These are phyloP conservation scores for Pichia sp. DNA, from an alignment of 1,139 yeast genomes.

Conservation along the genomic window DNA sequence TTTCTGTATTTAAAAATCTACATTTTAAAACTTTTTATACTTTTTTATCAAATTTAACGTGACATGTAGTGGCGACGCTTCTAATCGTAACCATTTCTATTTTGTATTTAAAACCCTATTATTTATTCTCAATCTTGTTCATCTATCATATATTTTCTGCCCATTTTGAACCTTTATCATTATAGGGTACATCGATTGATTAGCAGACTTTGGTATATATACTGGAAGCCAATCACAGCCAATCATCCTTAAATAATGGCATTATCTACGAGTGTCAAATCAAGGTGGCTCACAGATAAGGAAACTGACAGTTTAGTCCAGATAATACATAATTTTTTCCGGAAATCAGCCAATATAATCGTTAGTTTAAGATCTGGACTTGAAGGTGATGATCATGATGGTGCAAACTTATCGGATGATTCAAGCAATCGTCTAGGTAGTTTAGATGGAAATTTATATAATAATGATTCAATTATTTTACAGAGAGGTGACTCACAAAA, in stretches of 20 bases:
- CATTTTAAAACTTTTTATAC: no score
- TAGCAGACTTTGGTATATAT: no score
- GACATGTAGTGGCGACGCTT: no score
- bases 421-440: neutral
- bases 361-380: slow-evolving; percentile 10
- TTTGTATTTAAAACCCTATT: no score
- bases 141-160: no score
- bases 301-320: slow-evolving; percentile 27
- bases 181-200: no score
- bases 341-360: slow-evolving; percentile 63
- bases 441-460: neutral
- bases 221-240: no score
- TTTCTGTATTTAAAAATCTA: no score
- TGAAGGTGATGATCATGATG: neutral
- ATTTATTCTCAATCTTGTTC: no score
- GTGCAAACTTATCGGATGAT: neutral
- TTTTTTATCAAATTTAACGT: no score
- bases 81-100: no score
- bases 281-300: slow-evolving; percentile 24
- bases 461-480: neutral
- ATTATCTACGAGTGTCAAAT: slow-evolving; percentile 5
- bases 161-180: no score
- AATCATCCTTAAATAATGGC: slow-evolving; percentile 3
- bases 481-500: neutral
- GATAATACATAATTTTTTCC: slow-evolving; percentile 58